phyloP scores from a whole-genome alignment of 1,284 basidiomycete species.

The Rhodofomes roseus region DNA sequence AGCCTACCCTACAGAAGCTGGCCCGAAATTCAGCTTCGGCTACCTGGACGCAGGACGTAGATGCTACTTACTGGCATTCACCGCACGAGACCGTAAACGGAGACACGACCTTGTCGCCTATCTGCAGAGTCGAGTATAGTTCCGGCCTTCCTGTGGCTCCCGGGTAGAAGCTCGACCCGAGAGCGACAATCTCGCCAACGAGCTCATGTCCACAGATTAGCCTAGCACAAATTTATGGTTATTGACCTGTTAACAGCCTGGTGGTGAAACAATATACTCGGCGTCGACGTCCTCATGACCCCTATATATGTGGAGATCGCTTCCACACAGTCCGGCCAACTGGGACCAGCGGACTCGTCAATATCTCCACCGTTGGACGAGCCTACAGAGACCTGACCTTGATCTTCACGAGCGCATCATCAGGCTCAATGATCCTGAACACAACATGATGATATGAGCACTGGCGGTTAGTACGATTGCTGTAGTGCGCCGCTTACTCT shows the following conservation, averaged over 20 bases:
- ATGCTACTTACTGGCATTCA: conserved; percentile 62
- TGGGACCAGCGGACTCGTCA: conserved; percentile 28
- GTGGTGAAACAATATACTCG: conserved; percentile 14
- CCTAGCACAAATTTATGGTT: conserved; percentile 30
- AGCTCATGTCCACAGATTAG: conserved; percentile 81
- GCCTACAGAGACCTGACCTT: conserved; percentile 38
- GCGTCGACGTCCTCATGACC: conserved; percentile 42
- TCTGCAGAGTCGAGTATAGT: conserved; percentile 63
- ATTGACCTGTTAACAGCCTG: neutral
- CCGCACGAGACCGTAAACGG: conserved; percentile 86
- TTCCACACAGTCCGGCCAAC: conserved; percentile 77
- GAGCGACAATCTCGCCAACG: conserved; percentile 71
- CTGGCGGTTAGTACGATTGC: neutral
- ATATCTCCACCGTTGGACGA: too few relatives aligned
- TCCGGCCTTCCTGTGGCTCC: conserved; percentile 46
- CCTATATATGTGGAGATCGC: conserved; percentile 79
- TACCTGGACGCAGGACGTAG: too few relatives aligned
- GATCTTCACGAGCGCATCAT: conserved; percentile 74
- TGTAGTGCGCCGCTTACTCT: conserved; percentile 32
- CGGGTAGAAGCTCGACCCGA: conserved; percentile 60
- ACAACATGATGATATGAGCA: neutral
- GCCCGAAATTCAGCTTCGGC: conserved; percentile 14
- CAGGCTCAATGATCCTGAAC: conserved; percentile 59
- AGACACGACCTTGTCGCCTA: conserved; percentile 84
- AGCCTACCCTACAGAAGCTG: conserved; percentile 74